These are phyloP conservation scores for Coniosporium apollinis DNA, from an alignment of 495 filamentous ascomycete genomes.

Conservation along the genomic window DNA sequence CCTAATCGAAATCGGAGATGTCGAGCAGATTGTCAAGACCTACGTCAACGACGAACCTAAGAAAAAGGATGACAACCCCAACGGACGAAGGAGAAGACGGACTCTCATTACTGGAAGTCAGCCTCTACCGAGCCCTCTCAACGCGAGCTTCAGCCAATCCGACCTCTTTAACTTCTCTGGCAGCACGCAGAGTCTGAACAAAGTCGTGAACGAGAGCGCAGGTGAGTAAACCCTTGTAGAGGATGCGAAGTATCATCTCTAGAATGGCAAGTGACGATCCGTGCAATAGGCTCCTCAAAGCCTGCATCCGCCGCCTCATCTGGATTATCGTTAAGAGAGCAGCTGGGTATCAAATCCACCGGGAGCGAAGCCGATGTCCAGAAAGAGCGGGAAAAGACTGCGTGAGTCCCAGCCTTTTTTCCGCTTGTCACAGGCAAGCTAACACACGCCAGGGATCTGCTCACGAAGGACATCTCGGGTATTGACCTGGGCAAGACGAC, in stretches of 20 bases:
- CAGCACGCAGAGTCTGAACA: constrained; percentile 58
- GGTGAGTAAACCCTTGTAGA: constrained; percentile 40
- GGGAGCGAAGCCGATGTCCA: constrained; percentile 51
- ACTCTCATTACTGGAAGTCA: constrained; percentile 96
- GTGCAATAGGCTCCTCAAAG: constrained; percentile 26
- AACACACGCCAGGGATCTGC: constrained; percentile 42
- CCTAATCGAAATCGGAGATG: constrained; percentile 95
- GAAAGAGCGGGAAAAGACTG: constrained; percentile 81
- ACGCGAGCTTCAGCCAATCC: constrained; percentile 67
- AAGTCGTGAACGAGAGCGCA: constrained; percentile 55
- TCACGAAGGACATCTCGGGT: constrained; percentile 83
- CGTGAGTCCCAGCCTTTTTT: constrained; percentile 33
- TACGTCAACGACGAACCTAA: constrained; percentile 73
- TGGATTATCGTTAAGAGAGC: constrained; percentile 40
- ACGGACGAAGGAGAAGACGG: constrained; percentile 78
- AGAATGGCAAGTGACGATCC: constrained; percentile 36
- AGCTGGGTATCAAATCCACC: constrained; percentile 45
- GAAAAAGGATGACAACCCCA: constrained; percentile 58
- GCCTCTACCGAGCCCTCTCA: constrained; percentile 85
- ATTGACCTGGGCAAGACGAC: constrained; percentile 76
- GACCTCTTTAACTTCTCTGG: constrained; percentile 48
- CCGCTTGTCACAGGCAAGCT: neutral
- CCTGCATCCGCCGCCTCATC: no score
- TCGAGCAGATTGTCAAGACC: constrained; percentile 89
- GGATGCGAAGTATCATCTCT: no score